Percentiles rank a stretch among this genome's conserved stretches.
phyloP scores from a whole-genome alignment of 371 early-diverging fungal species.

The Chytridiales sp. region DNA sequence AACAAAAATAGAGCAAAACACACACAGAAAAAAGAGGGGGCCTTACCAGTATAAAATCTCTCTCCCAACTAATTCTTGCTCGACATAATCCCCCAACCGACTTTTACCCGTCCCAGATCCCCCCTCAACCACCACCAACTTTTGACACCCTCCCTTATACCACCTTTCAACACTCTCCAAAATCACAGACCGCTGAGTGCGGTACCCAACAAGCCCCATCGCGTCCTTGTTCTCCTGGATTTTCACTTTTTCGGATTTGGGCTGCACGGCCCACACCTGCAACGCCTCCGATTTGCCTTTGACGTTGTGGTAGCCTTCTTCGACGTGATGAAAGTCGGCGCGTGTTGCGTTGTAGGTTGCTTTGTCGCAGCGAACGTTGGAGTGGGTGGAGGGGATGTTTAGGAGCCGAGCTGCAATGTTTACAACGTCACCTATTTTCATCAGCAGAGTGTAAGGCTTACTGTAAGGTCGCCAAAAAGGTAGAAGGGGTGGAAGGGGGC shows the following conservation, averaged over 20 bases:
- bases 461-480: too few relatives aligned
- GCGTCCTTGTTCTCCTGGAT: not conserved
- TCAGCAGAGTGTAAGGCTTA: too few relatives aligned
- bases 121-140: conserved; percentile 8
- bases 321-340: too few relatives aligned
- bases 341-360: too few relatives aligned
- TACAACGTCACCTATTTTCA: conserved; percentile 13
- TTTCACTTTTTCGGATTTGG: not conserved
- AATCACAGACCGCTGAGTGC: not conserved
- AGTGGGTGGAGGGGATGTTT: too few relatives aligned
- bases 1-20: too few relatives aligned
- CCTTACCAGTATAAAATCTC: too few relatives aligned
- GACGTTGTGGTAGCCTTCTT: not conserved
- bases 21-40: too few relatives aligned
- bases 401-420: conserved; percentile 12
- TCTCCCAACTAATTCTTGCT: not conserved
- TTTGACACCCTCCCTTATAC: not conserved
- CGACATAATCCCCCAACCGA: not conserved
- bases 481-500: too few relatives aligned
- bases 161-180: not conserved
- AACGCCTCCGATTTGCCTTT: conserved; percentile 7
- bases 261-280: not conserved
- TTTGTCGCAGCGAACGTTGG: too few relatives aligned
- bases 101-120: conserved; percentile 12
- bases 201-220: conserved; percentile 9